Conservation (phyloP, 106 monocot species). For the Dactylorhiza incarnata region DNA sequence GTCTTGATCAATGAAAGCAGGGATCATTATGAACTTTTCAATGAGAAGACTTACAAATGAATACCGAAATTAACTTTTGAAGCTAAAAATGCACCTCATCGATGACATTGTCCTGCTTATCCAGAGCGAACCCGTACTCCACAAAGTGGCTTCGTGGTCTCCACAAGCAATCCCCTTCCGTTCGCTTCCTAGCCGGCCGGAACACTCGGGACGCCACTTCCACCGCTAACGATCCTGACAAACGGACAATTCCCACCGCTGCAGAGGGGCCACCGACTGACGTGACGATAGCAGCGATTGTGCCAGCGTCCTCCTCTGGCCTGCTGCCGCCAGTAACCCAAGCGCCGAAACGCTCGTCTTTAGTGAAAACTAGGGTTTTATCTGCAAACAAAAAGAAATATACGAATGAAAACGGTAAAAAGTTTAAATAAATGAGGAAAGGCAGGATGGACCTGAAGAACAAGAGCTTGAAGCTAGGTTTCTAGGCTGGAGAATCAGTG, state of each 20-base stretch:
- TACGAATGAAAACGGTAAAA: background rate
- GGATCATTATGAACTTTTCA: background rate
- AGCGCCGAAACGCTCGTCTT: slow-evolving; percentile 29
- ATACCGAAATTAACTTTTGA: background rate
- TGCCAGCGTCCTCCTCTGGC: slow-evolving; percentile 14
- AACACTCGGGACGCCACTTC: slow-evolving; percentile 54
- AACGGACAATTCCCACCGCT: slow-evolving; percentile 76
- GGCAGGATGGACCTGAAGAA: slow-evolving; percentile 12
- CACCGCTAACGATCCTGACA: slow-evolving; percentile 70
- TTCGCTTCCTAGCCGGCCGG: slow-evolving; percentile 37
- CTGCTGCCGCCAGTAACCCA: slow-evolving; percentile 1
- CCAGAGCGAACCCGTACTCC: slow-evolving; percentile 69
- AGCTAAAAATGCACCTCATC: slow-evolving; percentile 58
- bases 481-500: slow-evolving; percentile 10
- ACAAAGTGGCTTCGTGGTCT: slow-evolving; percentile 75
- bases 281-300: slow-evolving; percentile 91
- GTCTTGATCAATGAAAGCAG: too few species aligned
- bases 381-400: slow-evolving; percentile 2
- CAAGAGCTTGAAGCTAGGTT: slow-evolving; percentile 13
- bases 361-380: slow-evolving; percentile 27
- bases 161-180: slow-evolving; percentile 27
- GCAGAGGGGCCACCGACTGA: slow-evolving; percentile 72
- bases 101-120: slow-evolving; percentile 49
- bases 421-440: background rate
- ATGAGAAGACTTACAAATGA: background rate